Base-by-base conservation (phyloP, 805 yeast species). In the Ogataea trehalophila region DNA sequence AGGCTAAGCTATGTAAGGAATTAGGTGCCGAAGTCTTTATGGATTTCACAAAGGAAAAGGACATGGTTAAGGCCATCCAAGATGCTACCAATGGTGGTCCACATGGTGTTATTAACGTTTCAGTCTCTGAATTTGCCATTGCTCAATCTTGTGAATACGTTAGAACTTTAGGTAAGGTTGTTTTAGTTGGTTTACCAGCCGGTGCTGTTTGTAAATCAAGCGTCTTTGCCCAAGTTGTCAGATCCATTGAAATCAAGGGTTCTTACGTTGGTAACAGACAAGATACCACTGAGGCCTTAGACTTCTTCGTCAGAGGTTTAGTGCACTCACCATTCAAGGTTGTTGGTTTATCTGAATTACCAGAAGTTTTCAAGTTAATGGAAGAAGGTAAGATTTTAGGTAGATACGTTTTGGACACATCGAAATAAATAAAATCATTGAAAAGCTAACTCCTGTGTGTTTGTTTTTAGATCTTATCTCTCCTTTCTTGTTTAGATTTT, bases 201-300 rank as follows among this genome's bases (percentile, higher is more conserved):
- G 83, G 82, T 59, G 92, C 94, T 53, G 77, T 79, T 67, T 79
- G 81, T 61, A 73, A 76, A 56, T 80, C 89, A 37, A 77, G 80
- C 48, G 88, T 88, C 46, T 84, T 87, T 73, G 71, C 75, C 54
- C 80, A 85, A 43, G 95, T 87, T 51, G 83, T 85, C 57, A 84
- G 77, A 70, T 79, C 87, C 50, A 74, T 85, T 66, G 73, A 74
- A 62, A 83, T 87, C 64, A 80, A 75, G 68, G 95, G 94, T 59
- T 86, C 95, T 45, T 85, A 85, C 65, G 95, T 87, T 53, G 96
- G 95, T 61, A 87, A 86, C 80, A 83, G 95, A 72, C 85, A 85
- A 56, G 96, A 88, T 71, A 79, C 92, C 55, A 77, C 84, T 54
- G 90, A 83, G 68, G 89, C 89, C 41, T 63, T 83, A 48, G 87